Evolutionary conservation across 2,329 filamentous ascomycete species (phyloP).

Genomic region (Mycogone perniciosa): DNA sequence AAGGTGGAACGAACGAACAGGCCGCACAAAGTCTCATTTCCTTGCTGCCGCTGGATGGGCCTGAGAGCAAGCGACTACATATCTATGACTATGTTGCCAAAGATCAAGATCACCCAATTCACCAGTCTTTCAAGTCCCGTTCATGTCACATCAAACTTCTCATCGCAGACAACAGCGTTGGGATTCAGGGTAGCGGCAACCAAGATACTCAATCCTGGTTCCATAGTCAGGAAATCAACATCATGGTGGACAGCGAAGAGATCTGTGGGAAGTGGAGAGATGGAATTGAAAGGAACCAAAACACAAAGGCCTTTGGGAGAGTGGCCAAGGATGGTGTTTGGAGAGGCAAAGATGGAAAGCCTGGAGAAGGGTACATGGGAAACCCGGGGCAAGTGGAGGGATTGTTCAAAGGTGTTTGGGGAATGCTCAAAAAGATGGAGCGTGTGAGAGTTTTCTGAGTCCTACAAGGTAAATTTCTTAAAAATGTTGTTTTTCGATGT

Average conservation of each 20-base stretch:
- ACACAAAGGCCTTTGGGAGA: conserved; percentile 47
- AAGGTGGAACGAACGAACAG: conserved; percentile 72
- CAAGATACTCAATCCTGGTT: conserved; percentile 78
- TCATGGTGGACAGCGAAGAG: conserved; percentile 60
- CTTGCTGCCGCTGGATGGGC: conserved; percentile 41
- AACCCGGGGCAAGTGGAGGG: conserved; percentile 14
- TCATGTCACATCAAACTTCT: conserved; percentile 74
- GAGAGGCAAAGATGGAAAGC: conserved; percentile 13
- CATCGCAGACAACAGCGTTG: conserved; percentile 63
- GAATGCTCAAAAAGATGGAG: conserved; percentile 16
- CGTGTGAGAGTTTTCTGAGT: neutral
- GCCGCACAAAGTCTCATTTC: conserved; percentile 54
- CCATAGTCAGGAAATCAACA: conserved; percentile 70
- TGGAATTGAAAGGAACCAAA: conserved; percentile 58
- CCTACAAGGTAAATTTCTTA: neutral
- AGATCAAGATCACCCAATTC: conserved; percentile 62
- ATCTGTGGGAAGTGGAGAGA: conserved; percentile 60
- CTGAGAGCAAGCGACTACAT: conserved; percentile 36
- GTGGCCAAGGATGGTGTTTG: conserved; percentile 15
- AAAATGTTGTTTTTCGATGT: neutral
- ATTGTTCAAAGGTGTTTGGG: conserved; percentile 13
- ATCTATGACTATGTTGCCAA: conserved; percentile 69
- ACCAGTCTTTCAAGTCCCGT: conserved; percentile 58
- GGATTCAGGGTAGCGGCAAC: conserved; percentile 69
- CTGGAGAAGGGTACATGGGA: conserved; percentile 15